Conservation (phyloP, 2,329 filamentous ascomycete genomes). For the Madurella mycetomatis region DNA sequence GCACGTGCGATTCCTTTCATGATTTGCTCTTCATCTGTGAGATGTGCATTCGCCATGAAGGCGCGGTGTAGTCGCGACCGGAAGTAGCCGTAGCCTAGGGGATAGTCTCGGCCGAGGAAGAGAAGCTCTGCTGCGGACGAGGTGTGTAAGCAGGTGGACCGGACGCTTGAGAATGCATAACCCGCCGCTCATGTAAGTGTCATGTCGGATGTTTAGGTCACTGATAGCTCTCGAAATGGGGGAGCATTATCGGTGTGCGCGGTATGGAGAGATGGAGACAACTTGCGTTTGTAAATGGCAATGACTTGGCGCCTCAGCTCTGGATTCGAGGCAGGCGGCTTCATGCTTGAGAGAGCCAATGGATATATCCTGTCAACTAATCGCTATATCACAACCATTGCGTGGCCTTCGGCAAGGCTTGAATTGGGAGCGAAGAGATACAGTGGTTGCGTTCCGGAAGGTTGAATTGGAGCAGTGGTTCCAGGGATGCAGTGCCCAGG, state of each 20-base stretch:
- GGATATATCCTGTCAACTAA: neutral
- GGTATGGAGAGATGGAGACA: neutral
- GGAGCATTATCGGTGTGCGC: neutral
- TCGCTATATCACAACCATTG: neutral
- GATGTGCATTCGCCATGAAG: conserved; percentile 68
- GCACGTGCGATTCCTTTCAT: conserved; percentile 69
- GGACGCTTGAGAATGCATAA: neutral
- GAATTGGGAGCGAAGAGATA: too few species aligned
- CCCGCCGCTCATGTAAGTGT: too few species aligned
- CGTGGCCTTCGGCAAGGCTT: too few species aligned
- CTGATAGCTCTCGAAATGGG: too few species aligned
- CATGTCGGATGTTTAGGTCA: too few species aligned
- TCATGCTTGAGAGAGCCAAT: neutral
- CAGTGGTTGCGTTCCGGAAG: too few species aligned
- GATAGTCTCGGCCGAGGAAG: conserved; percentile 79
- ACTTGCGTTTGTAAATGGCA: conserved; percentile 77
- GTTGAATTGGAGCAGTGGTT: too few species aligned
- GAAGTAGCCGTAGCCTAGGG: conserved; percentile 77
- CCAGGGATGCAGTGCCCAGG: too few species aligned
- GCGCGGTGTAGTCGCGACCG: conserved; percentile 76
- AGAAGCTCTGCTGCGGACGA: conserved; percentile 71
- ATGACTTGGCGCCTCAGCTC: conserved; percentile 74
- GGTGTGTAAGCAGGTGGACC: neutral
- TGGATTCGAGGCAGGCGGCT: conserved; percentile 39
- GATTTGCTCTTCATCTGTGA: conserved; percentile 73